Conservation (phyloP, 352 stramenopile genomes). For the Pythium folliculosum region DNA sequence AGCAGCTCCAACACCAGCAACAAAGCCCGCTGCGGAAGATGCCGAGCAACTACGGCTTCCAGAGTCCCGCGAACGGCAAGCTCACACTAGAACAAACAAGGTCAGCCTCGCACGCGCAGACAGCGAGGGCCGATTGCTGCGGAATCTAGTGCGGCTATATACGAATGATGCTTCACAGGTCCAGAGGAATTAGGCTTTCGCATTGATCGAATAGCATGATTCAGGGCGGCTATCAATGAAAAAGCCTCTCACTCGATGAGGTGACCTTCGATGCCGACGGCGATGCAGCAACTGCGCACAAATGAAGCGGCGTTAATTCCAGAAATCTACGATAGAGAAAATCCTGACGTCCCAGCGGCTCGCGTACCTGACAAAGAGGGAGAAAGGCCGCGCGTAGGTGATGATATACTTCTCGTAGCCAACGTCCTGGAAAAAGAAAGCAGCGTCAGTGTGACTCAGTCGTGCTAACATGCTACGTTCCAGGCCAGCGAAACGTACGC, state of each 20-base stretch:
- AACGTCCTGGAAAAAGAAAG: slow-evolving; percentile 39
- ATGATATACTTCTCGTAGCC: slow-evolving; percentile 78
- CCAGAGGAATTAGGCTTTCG: no score
- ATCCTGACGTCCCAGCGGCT: no score
- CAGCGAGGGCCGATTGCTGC: slow-evolving; percentile 8
- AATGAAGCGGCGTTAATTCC: background rate
- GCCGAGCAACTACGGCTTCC: background rate
- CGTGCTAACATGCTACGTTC: no score
- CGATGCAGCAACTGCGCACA: slow-evolving; percentile 62
- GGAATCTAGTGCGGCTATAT: background rate
- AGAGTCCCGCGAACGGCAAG: slow-evolving; percentile 2
- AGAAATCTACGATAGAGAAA: background rate
- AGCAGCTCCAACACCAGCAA: slow-evolving; percentile 61
- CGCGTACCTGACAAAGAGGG: slow-evolving; percentile 71
- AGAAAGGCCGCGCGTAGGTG: slow-evolving; percentile 75
- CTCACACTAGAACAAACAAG: slow-evolving; percentile 12
- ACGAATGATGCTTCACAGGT: background rate
- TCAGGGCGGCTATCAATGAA: no score
- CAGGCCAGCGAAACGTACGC: slow-evolving; percentile 33
- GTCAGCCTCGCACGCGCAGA: background rate
- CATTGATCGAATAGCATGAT: no score
- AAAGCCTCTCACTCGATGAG: slow-evolving; percentile 42
- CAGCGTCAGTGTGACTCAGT: background rate
- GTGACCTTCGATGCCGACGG: slow-evolving; percentile 64
- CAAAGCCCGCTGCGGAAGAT: slow-evolving; percentile 1